Evolutionary conservation across 2,329 filamentous ascomycete species (phyloP), one percentile per base, ranked within the genome.

Genomic region (Aspergillus sp.): DNA sequence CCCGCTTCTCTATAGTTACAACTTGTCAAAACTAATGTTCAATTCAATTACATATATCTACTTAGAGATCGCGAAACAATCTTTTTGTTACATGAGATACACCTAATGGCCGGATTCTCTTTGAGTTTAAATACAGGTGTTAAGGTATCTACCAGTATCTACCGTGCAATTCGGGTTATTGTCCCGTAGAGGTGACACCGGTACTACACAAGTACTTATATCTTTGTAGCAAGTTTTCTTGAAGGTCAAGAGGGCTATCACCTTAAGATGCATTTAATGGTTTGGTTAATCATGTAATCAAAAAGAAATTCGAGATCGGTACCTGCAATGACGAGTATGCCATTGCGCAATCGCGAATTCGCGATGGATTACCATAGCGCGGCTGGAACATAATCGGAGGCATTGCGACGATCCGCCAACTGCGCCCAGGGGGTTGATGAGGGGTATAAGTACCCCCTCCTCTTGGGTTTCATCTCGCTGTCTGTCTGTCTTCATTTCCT

Each of bases 1-100:
- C 63, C 63, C 63, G 62, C 64, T 55, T 58, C 57, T 53, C 27
- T 25, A 39, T 52, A 9, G 15, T 12, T 31, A 11, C 35, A 15
- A n/a, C 35, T 37, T 15, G 15, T 14, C 12, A 15, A 37, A n/a
- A 37, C 35, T 37, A 2, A 14, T 37, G 12, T 37, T 37, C 14
- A 31, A 37, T 37, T 14, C 35, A 37, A 37, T 37, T 6, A 37
- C 6, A 37, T n/a, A 7, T 37, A 15, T 5, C 35, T n/a, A 37
- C 35, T 15, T 14, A 37, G 35, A 37, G 5, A 14, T 37, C 15
- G 15, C 6, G 14, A n/a, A n/a, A 37, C 15, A 6, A 37, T 37
- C 5, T n/a, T n/a, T n/a, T n/a, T 37, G 35, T n/a, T 12, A n/a
- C 9, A n/a, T n/a, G 15, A n/a, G 35, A 37, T 37, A 14, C 14